A percentile compares a stretch with the other conserved stretches of the same genome.
Conservation (phyloP, 1,139 yeast species). For the Hyphopichia pseudoburtonii region DNA sequence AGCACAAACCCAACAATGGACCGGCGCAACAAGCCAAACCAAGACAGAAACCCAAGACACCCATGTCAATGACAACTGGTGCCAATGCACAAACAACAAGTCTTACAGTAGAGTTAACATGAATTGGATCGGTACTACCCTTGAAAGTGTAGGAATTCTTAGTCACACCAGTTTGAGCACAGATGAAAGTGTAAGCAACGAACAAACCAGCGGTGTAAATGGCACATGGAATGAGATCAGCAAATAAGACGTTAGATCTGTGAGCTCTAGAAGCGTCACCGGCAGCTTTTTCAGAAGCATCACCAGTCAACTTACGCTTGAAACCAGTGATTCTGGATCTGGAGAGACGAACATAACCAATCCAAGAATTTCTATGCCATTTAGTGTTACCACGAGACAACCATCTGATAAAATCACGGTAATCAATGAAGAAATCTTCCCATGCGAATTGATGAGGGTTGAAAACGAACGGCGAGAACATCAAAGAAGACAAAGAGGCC, state of each 20-base stretch:
- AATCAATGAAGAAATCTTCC: slow-evolving; percentile 98
- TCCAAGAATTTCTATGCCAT: slow-evolving; percentile 99
- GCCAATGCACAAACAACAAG: slow-evolving; percentile 85
- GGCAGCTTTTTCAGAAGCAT: slow-evolving; percentile 87
- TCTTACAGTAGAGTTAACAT: slow-evolving; percentile 82
- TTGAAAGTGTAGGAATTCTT: slow-evolving; percentile 31
- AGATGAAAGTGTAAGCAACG: slow-evolving; percentile 88
- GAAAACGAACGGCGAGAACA: slow-evolving; percentile 91
- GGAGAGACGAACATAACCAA: slow-evolving; percentile 91
- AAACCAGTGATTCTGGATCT: slow-evolving; percentile 98
- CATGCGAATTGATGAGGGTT: slow-evolving; percentile 99
- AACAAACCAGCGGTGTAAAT: slow-evolving; percentile 89
- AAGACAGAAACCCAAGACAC: slow-evolving; percentile 71
- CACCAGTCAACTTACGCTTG: slow-evolving; percentile 88
- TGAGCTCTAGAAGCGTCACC: slow-evolving; percentile 96
- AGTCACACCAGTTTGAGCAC: slow-evolving; percentile 94
- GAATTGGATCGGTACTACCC: slow-evolving; percentile 31
- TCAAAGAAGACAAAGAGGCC: slow-evolving; percentile 88
- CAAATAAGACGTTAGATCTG: slow-evolving; percentile 79
- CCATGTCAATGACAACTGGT: slow-evolving; percentile 89
- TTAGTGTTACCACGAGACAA: slow-evolving; percentile 97
- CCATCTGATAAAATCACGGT: slow-evolving; percentile 98
- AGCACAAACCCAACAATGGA: slow-evolving; percentile 90
- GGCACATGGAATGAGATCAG: slow-evolving; percentile 83
- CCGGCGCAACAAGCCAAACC: slow-evolving; percentile 96